phyloP scores from a whole-genome alignment of 2,329 filamentous ascomycete genomes.

The Fusarium humuli region DNA sequence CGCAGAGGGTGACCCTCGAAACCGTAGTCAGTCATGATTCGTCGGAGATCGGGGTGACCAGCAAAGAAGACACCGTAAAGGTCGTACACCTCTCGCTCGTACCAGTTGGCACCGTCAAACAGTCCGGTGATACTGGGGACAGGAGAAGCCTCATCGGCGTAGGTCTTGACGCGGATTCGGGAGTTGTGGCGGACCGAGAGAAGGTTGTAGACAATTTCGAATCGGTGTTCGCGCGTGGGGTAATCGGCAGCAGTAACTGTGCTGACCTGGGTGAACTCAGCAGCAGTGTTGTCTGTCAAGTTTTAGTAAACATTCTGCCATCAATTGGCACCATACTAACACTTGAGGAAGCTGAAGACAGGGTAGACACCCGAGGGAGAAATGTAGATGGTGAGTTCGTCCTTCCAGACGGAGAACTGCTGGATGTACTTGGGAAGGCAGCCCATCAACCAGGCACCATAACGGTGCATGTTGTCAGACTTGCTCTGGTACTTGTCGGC shows the following conservation, averaged over 20 bases:
- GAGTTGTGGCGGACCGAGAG: conserved; percentile 96
- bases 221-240: conserved; percentile 93
- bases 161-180: conserved; percentile 97
- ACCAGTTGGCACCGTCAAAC: conserved; percentile 98
- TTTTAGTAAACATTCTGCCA: conserved; percentile 16
- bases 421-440: conserved; percentile 98
- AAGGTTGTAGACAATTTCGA: conserved; percentile 98
- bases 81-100: conserved; percentile 97
- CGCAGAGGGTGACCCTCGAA: conserved; percentile 97
- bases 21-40: conserved; percentile 99
- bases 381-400: conserved; percentile 96
- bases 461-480: conserved; percentile 88
- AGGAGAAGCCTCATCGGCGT: conserved; percentile 94
- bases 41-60: conserved; percentile 91
- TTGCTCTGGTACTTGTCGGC: conserved; percentile 92
- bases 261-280: conserved; percentile 94
- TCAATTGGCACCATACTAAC: conserved; percentile 52
- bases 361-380: conserved; percentile 88
- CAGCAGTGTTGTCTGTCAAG: conserved; percentile 84
- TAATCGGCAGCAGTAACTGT: conserved; percentile 96
- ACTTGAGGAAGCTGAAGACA: conserved; percentile 93
- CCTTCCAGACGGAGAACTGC: conserved; percentile 99
- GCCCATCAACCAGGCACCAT: conserved; percentile 96
- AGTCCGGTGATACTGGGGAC: conserved; percentile 88
- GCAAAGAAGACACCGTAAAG: conserved; percentile 97